Evolutionary conservation across 495 filamentous ascomycete species (phyloP), one percentile per base, ranked within the genome.

Genomic region (Podospora didyma): DNA sequence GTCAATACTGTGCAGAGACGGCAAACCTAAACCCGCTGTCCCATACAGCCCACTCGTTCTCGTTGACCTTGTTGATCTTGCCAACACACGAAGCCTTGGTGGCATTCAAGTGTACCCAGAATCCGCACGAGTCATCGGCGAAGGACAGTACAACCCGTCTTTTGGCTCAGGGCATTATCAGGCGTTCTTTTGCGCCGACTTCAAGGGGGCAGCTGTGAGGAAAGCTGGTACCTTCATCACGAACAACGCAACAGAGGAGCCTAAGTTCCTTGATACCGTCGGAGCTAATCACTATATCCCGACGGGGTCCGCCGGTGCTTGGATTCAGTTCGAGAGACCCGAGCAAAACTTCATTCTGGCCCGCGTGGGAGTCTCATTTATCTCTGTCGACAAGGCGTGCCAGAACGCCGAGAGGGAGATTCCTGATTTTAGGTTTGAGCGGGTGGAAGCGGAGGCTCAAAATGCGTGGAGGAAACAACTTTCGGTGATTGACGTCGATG

Each of bases 351-450:
- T 74, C 24, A 74, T 87, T 17, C 54, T 79, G 35, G 86, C 78
- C 9, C 75, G 87, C 5, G 85, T 88, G 1, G 86, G 86, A 0
- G 64, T 89, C 3, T 89, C 86, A 31, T 89, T 88, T 54, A 79
- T 89, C 9, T 83, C 79, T 46, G 72, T 78, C 3, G 71, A 81
- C 4, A 74, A 84, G 61, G 86, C 86, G 7, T 89, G 86, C 55
- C 60, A 63, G 12, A 88, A 87, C 54, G 86, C 80, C 3, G 83
- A 89, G 65, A 68, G 53, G 1, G 86, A 89, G 58, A 84, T 87
- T 39, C 72, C 82, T 0, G 73, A 82, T 31, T 88, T 79, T 42
- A 75, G 80, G 46, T 89, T 89, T 63, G 74, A 80, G n/a, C 65
- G 66, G 3, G 79, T 82, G 0, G 75, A 80, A 10, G 60, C 66